phyloP scores from a whole-genome alignment of 2,329 filamentous ascomycete genomes.

The Fusarium ramigenum region DNA sequence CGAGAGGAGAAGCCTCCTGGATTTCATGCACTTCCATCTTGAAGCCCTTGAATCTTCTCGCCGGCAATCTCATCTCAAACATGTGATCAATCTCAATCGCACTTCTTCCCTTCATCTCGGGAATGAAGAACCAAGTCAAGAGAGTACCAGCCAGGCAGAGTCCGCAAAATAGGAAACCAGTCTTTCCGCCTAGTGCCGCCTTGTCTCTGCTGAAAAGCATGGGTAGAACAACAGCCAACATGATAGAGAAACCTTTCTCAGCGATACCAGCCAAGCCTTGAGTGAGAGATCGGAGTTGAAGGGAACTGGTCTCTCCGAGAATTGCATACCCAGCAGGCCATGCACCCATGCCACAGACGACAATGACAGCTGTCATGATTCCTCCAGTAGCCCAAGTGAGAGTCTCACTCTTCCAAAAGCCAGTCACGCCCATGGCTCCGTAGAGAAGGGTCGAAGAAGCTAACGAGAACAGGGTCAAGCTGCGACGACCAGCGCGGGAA shows the following conservation, averaged over 20 bases:
- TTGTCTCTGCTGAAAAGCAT: slow-evolving; percentile 45
- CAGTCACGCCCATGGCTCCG: slow-evolving; percentile 50
- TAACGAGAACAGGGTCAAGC: slow-evolving; percentile 50
- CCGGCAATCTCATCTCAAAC: slow-evolving; percentile 25
- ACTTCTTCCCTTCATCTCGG: slow-evolving; percentile 39
- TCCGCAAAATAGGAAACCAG: slow-evolving; percentile 52
- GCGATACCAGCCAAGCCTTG: slow-evolving; percentile 54
- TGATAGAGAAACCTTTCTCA: slow-evolving; percentile 49
- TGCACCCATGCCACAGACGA: slow-evolving; percentile 52
- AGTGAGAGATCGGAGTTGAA: slow-evolving; percentile 35
- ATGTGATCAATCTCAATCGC: slow-evolving; percentile 38
- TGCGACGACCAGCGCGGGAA: slow-evolving; percentile 52
- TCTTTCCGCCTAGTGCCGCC: slow-evolving; percentile 52
- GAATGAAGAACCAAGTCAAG: slow-evolving; percentile 39
- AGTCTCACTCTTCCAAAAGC: slow-evolving; percentile 11
- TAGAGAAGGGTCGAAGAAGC: slow-evolving; percentile 49
- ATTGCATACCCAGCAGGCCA: slow-evolving; percentile 55
- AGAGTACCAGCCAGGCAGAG: slow-evolving; percentile 31
- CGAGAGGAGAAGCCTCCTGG: slow-evolving; percentile 18
- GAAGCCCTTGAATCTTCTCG: slow-evolving; percentile 25
- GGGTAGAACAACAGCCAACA: slow-evolving; percentile 38
- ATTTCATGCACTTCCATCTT: slow-evolving; percentile 6
- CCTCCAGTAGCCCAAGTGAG: slow-evolving; percentile 24
- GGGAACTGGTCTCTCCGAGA: slow-evolving; percentile 43
- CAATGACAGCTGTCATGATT: slow-evolving; percentile 52